phyloP scores from a whole-genome alignment of 495 filamentous ascomycete genomes.

The Apodospora peruviana region DNA sequence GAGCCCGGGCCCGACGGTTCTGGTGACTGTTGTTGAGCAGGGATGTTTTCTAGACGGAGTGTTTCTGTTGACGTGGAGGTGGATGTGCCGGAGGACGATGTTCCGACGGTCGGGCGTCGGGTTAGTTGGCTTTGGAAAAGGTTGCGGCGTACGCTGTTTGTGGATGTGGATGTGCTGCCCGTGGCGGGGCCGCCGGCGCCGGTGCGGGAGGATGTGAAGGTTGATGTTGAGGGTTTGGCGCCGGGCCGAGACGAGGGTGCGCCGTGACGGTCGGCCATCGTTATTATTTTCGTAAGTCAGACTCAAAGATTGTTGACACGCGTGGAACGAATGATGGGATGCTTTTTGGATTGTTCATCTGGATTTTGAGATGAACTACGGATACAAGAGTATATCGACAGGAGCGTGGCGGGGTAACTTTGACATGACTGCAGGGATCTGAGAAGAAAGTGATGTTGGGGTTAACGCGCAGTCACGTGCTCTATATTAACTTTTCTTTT shows the following conservation, averaged over 20 bases:
- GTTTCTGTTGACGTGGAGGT: constrained; percentile 29
- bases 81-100: constrained; percentile 3
- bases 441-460: too few relatives aligned
- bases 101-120: constrained; percentile 54
- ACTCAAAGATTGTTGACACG: too few relatives aligned
- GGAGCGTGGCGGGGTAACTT: too few relatives aligned
- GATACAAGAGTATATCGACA: too few relatives aligned
- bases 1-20: constrained; percentile 8
- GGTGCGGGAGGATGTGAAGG: neutral
- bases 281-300: too few relatives aligned
- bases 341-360: too few relatives aligned
- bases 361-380: too few relatives aligned
- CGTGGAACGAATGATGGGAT: too few relatives aligned
- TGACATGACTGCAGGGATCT: too few relatives aligned
- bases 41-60: constrained; percentile 1
- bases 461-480: too few relatives aligned
- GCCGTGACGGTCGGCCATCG: constrained; percentile 14
- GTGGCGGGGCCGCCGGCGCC: too few relatives aligned
- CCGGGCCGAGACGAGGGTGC: neutral
- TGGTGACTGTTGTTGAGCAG: constrained; percentile 3
- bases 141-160: constrained; percentile 54
- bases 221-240: constrained; percentile 1
- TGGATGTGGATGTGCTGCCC: neutral
- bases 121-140: constrained; percentile 69
- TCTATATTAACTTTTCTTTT: too few relatives aligned